phyloP scores from a whole-genome alignment of 2,329 filamentous ascomycete species.

The Pseudogymnoascus sp. region DNA sequence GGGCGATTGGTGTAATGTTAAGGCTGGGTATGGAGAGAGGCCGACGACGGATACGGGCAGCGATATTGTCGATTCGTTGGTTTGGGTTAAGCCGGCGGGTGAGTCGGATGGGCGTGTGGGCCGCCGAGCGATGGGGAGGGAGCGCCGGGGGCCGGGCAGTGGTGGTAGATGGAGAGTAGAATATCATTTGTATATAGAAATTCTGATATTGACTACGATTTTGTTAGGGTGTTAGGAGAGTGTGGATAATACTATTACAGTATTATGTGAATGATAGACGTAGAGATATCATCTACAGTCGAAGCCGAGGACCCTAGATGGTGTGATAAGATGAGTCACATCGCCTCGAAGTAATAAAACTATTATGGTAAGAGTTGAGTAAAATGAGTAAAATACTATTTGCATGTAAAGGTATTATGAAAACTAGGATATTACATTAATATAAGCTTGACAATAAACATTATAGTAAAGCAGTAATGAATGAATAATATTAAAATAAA shows the following conservation, averaged over 20 bases:
- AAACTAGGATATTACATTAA: neutral
- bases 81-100: conserved; percentile 41
- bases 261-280: neutral
- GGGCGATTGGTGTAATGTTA: conserved; percentile 41
- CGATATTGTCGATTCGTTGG: conserved; percentile 35
- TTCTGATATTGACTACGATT: neutral
- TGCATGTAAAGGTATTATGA: neutral
- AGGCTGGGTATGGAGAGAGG: conserved; percentile 34
- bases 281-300: neutral
- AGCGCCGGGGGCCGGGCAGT: conserved; percentile 35
- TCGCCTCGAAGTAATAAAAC: neutral
- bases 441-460: neutral
- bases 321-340: neutral
- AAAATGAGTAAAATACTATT: neutral
- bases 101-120: conserved; percentile 39
- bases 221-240: neutral
- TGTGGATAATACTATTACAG: neutral
- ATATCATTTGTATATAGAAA: conserved; percentile 1
- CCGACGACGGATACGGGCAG: conserved; percentile 33
- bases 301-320: neutral
- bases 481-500: neutral
- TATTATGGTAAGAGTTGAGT: neutral
- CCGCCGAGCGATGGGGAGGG: conserved; percentile 22
- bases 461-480: neutral
- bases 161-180: conserved; percentile 15